phyloP scores from a whole-genome alignment of 208 protist genomes.

The Trypanosoma platydactyli region DNA sequence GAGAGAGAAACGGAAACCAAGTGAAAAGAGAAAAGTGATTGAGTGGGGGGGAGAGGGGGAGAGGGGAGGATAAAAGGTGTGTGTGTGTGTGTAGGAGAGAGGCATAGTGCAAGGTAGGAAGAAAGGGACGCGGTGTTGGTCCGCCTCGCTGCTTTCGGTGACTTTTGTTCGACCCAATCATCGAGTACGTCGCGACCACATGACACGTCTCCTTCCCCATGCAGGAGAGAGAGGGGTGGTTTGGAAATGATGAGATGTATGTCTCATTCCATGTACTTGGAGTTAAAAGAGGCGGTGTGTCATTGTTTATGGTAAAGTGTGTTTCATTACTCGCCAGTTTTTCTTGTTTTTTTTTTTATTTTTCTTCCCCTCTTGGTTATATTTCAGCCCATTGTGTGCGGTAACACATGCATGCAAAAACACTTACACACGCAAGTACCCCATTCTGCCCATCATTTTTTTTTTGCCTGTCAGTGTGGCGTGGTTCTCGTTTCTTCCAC shows the following conservation, averaged over 20 bases:
- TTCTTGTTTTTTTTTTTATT: conserved; percentile 22
- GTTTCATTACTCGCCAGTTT: not conserved
- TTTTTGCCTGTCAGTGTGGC: not conserved
- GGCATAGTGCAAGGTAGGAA: no score
- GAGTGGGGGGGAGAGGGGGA: not conserved
- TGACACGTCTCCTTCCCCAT: no score
- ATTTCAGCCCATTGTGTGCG: conserved; percentile 4
- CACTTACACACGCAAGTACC: no score
- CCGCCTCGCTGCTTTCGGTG: no score
- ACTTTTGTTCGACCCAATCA: no score
- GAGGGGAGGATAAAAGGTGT: no score
- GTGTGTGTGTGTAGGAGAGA: no score
- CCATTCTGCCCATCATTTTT: not conserved
- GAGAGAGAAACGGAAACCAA: not conserved
- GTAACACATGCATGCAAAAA: not conserved
- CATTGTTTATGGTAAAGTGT: not conserved
- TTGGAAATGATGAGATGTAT: no score
- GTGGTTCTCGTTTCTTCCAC: not conserved
- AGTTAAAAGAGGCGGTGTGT: not conserved
- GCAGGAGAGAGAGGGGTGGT: no score
- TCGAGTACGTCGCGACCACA: no score
- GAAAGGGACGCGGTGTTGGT: not conserved
- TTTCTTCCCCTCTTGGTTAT: not conserved
- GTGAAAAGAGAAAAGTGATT: not conserved
- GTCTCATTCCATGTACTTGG: not conserved